These are phyloP conservation scores for Alliaria petiolata DNA, from an alignment of 345 rosid genomes.

Conservation along the genomic window DNA sequence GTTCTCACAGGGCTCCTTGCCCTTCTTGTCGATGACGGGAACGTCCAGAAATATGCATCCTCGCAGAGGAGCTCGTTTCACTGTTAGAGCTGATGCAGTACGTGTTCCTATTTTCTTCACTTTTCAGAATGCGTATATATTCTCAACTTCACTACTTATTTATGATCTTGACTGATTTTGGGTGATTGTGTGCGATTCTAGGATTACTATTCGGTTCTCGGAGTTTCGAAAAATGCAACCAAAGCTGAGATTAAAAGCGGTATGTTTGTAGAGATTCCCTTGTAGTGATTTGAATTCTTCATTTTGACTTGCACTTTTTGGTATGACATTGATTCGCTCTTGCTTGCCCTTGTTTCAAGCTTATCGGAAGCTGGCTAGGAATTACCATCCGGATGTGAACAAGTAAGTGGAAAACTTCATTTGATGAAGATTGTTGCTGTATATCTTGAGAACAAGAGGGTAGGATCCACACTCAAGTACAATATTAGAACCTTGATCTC, in stretches of 20 bases:
- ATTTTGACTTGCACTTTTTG: not conserved
- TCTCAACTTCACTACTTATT: no score
- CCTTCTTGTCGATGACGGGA: constrained; percentile 35
- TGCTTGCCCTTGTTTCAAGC: constrained; percentile 49
- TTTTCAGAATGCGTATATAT: not conserved
- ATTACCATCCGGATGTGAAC: constrained; percentile 95
- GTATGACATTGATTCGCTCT: not conserved
- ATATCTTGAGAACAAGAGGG: not conserved
- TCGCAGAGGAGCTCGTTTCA: constrained; percentile 50
- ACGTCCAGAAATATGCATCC: constrained; percentile 40
- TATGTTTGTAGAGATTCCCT: constrained; percentile 29
- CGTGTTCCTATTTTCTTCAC: constrained; percentile 31
- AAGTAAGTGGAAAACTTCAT: constrained; percentile 51
- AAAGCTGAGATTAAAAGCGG: constrained; percentile 94
- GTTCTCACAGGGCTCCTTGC: constrained; percentile 55
- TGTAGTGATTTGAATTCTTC: not conserved
- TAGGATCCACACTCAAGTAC: not conserved
- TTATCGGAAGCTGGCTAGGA: constrained; percentile 95
- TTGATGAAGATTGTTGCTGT: not conserved
- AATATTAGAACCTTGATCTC: not conserved
- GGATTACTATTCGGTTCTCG: constrained; percentile 90
- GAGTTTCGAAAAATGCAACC: constrained; percentile 86
- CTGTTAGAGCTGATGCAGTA: constrained; percentile 79
- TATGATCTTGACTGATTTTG: not conserved
- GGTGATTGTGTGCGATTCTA: constrained; percentile 22